Evolutionary conservation across 306 rosid species (phyloP), one percentile per base, ranked within the genome.

Genomic region (Prosopis cineraria): DNA sequence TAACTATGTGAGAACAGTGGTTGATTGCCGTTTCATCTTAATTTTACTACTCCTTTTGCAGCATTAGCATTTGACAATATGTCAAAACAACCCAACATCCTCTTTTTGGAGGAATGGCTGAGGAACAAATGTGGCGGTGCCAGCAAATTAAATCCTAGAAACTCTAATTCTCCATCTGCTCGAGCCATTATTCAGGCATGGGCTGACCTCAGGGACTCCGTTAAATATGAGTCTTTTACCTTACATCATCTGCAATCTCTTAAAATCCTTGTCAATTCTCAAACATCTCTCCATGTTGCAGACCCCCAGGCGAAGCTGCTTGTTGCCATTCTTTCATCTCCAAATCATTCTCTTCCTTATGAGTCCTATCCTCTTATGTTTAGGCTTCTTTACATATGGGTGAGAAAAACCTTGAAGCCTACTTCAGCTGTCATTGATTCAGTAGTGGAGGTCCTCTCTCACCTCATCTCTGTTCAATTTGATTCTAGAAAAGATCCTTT

Each of bases 301-400:
- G 97, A 92, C 27, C 95, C 98, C 4, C 98, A 90, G 72, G 97
- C 94, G 3, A 88, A 79, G 81, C 89, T 94, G 79, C 72, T 92
- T 9, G 82, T 94, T 65, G 63, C 91, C 11, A 83, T 94, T 82
- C 85, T 94, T 13, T 84, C 94, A 24, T 78, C 87, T 45, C 80
- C 90, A 3, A 71, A 69, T 3, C 11, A 79, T 30, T 79, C 84
- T 79, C 86, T 93, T 74, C 88, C 93, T 8, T 58, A 45, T 53
- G 88, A 85, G 36, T 86, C 97, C 0, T 66, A 76, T 65, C 86
- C 93, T 70, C 84, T 87, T 36, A 78, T 86, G 48, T 83, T 90
- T 44, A 83, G 88, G 39, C 91, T 94, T 52, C 91, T 94, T 33
- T 92, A 94, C 50, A 72, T 89, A 3, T 94, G 98, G 98, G 82